Base-by-base conservation (phyloP, 1,139 yeast genomes). In the Kodamaea derodonti region DNA sequence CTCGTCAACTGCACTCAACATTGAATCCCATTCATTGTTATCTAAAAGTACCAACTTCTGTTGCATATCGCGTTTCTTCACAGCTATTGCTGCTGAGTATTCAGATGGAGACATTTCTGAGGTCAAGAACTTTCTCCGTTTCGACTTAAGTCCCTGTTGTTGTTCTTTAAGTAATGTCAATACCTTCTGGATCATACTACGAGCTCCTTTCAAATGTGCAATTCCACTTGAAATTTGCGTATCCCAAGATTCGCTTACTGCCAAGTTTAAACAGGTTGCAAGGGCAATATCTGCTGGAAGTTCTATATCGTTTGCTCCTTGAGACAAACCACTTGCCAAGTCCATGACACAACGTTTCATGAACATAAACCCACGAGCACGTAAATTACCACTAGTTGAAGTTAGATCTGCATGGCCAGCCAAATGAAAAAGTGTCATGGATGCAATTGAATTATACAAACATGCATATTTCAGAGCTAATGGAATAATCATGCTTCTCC, bases 231-330 rank as follows among this genome's bases (percentile, higher is more conserved):
- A 69, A 4, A 72, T 78, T 43, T 74, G 81, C 14, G 80, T 70
- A 47, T 78, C 83, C 85, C 86, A 81, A 1, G 81, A 69, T 51
- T 81, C 87, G 32, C 82, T 72, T 33, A 78, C 72, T 0, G 85
- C 80, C 38, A 80, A 58, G 17, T 78, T 75, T 36, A 80, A 53
- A 41, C 86, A 79, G 0, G 84, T 75, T 0, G 82, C 78, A 20
- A 80, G 58, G 1, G 85, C 84, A 16, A 79, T 75, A 46, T 79
- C 84, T n/a, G 78, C 76, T 2, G 81, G 80, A 10, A 77, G 62
- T 3, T 70, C 61, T 2, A 33, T 14, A 11, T 42, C 47, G 15
- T 46, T 45, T 20, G 42, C 43, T 29, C 49, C 46, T 22, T 52
- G 51, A 10, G 79, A 68, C 28, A 78, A 59, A 0, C 82, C 84